These are phyloP conservation scores for Zhuliangozyma parablackwelliae DNA, from an alignment of 1,139 yeast genomes.

Conservation along the genomic window DNA sequence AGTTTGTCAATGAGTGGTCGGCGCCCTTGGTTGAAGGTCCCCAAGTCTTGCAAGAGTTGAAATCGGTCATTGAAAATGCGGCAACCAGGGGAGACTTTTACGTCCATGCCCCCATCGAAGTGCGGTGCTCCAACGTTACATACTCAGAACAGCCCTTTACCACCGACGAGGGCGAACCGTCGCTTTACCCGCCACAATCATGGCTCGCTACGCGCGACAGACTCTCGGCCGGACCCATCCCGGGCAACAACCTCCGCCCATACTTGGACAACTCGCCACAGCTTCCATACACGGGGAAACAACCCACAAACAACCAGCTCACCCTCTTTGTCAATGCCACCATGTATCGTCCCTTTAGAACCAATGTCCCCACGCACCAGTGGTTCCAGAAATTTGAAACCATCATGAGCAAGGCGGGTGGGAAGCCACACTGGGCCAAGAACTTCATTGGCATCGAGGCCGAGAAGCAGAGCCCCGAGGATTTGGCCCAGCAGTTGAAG, in stretches of 20 bases:
- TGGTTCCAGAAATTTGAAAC: constrained; percentile 87
- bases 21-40: constrained; percentile 79
- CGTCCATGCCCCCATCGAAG: constrained; percentile 95
- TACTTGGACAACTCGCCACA: constrained; percentile 74
- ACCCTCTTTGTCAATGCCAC: constrained; percentile 90
- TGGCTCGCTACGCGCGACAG: constrained; percentile 37
- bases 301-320: constrained; percentile 68
- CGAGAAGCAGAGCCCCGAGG: constrained; percentile 23
- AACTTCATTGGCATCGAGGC: constrained; percentile 70
- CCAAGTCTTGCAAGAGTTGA: constrained; percentile 61
- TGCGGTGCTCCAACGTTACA: constrained; percentile 87
- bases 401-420: constrained; percentile 71
- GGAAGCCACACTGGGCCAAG: constrained; percentile 99
- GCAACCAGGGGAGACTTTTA: constrained; percentile 58
- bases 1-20: constrained; percentile 96
- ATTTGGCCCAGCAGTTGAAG: constrained; percentile 32
- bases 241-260: constrained; percentile 81
- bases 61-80: constrained; percentile 59
- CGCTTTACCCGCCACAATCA: constrained; percentile 36
- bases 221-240: constrained; percentile 64
- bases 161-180: constrained; percentile 43
- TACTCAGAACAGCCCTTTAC: constrained; percentile 38
- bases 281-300: constrained; percentile 47
- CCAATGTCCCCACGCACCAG: constrained; percentile 65
- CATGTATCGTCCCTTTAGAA: constrained; percentile 87